Evolutionary conservation across 139 green algal genomes (phyloP), one percentile per base, ranked within the genome.

Genomic region (Pleodorina starrii): DNA sequence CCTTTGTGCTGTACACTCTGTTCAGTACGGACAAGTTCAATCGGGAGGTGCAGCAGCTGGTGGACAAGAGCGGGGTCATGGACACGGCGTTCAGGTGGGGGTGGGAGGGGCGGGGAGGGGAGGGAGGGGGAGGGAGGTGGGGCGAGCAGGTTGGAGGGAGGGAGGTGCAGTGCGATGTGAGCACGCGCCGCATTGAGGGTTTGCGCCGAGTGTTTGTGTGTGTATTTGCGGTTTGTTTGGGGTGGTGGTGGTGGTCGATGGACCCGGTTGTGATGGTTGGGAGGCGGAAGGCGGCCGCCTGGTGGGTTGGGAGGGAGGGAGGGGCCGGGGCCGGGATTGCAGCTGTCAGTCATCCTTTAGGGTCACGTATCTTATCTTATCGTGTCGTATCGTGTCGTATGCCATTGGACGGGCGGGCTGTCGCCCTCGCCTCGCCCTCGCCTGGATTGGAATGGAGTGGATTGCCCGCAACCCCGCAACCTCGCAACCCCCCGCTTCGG

Each of bases 1-100:
- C 21, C 25, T 93, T 93, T 36, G 59, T 93, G 19, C 54, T 93
- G 19, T 93, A 91, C 89, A 86, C 81, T 50, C 44, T 95, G n/a
- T 93, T 95, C 54, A 50, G 51, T 35, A 59, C 89, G 11, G 86
- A 91, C 63, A 32, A 35, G 27, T 94, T 95, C 87, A 95, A 92
- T 60, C 59, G 25, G n/a, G 71, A 89, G 1, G 90, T 95, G 29
- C 83, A 92, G 66, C 71, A 91, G 43, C 84, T 95, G 86, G 72
- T 95, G 43, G 83, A 84, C 57, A 66, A 78, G 43, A 66, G 35
- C 19, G 69, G 81, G 9, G 86, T 84, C 35, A 50, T 90, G 50
- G 44, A 89, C 32, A 85, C 32, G 35, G 66, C 19, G 19, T 88
- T 88, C 87, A 79, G 63, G 81, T 87, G 60, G 16, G 59, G 17